Evolutionary conservation across 2,329 filamentous ascomycete genomes (phyloP), one percentile per base, ranked within the genome.

Genomic region (Pseudopithomyces maydicus): DNA sequence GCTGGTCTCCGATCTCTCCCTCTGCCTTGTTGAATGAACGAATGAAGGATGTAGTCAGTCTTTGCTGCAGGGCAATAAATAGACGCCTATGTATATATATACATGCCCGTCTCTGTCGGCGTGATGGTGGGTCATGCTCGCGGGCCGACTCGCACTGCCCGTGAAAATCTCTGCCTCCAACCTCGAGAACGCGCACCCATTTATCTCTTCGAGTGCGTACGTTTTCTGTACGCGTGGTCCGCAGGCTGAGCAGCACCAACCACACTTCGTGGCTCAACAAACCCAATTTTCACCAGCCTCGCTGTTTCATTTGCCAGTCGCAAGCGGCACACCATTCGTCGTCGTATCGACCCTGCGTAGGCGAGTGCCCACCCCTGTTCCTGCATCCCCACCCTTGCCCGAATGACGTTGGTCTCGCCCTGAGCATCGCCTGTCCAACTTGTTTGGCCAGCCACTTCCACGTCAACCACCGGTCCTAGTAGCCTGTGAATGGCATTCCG

Each of bases 361-460:
- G 47, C 46, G 47, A 46, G 48, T 17, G 20, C 8, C 17, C 4
- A 46, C 7, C 49, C 48, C 49, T 45, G 44, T 43, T 23, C 42
- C 36, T 36, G 42, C 44, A 36, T 35, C 17, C 29, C 6, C 23
- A 44, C 55, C 55, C 44, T 22, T 6, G 45, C 50, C 22, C 36
- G 36, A 48, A 57, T 57, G 55, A 57, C 55, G 55, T 57, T 54
- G 15, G n/a, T 20, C 46, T n/a, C n/a, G n/a, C n/a, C 32, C 14
- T 38, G 17, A 35, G 36, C 52, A 49, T 29, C 8, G 26, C 26
- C 4, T 29, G 33, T 38, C 32, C 41, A 32, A 11, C 41, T 26
- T 43, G 54, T 42, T 47, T 51, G 22, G 19, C 54, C 54, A 52
- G 22, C 46, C 32, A 35, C 39, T 38, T 42, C 49, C 51, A 57